Evolutionary conservation across 257 asterid species (phyloP).

Genomic region (Plantago elongata): DNA sequence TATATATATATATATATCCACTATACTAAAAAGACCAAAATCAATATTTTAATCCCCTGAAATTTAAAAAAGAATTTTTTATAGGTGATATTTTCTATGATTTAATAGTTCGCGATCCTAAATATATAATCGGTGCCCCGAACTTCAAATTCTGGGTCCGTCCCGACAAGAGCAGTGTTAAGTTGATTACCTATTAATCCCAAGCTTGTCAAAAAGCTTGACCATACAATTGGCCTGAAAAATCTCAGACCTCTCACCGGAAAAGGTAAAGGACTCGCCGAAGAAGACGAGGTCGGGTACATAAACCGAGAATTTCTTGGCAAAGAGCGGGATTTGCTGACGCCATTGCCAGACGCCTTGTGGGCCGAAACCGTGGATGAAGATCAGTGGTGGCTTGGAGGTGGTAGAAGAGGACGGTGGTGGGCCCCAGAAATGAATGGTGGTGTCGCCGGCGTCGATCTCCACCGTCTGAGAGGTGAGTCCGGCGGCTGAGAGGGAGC

Average conservation of each 20-base stretch:
- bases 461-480: constrained; percentile 44
- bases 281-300: constrained; percentile 70
- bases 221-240: constrained; percentile 66
- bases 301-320: constrained; percentile 45
- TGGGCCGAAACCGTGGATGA: constrained; percentile 77
- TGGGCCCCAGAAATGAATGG: constrained; percentile 75
- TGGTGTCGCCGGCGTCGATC: constrained; percentile 52
- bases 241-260: constrained; percentile 52
- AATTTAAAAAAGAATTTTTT: no score
- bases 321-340: constrained; percentile 45
- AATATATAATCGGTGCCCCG: no score
- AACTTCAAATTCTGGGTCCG: neutral
- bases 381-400: constrained; percentile 47
- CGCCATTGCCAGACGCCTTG: constrained; percentile 79
- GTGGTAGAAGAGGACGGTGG: constrained; percentile 12
- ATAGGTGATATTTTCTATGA: no score
- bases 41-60: no score
- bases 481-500: constrained; percentile 54
- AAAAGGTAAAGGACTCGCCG: constrained; percentile 49
- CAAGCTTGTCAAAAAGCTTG: constrained; percentile 42
- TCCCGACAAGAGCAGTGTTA: no score
- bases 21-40: no score
- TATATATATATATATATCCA: no score
- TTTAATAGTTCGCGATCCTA: no score
- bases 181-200: constrained; percentile 27